Evolutionary conservation across 768 basidiomycete genomes (phyloP), one percentile per base, ranked within the genome.

Genomic region (Boletellus ananas): DNA sequence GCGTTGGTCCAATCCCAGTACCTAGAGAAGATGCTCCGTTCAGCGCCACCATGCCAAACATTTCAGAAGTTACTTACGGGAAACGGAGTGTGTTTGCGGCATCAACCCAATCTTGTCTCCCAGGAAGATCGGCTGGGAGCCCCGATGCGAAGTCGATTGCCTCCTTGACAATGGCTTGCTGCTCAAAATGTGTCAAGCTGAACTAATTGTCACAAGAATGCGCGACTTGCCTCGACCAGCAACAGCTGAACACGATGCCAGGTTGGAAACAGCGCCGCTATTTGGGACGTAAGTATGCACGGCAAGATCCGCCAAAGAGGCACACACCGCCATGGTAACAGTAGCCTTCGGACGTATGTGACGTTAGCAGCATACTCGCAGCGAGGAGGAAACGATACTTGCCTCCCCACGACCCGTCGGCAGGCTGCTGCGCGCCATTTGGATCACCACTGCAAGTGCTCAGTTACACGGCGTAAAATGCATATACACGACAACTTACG

Each of bases 201-300:
- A 37, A 21, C 4, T 17, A 6, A 20, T 27, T 1, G 21, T 13
- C 3, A 11, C 1, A 2, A 7, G 35, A 42, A 34, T 18, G 12
- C 8, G 14, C 1, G 11, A 43, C 47, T 25, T 13, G 52, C 59
- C 43, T 60, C 59, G 12, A 51, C 11, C 17, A 60, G 45, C 43
- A 60, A 6, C 23, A 55, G 0, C n/a, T 50, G 35, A 17, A 54
- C 38, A 40, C 59, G 56, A 12, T 60, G 59, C 59, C 59, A 60
- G n/a, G 59, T 38, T 25, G 59, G 59, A 40, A 60, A 60, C 21
- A 60, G 23, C n/a, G 59, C 48, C 42, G 59, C 59, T 60, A 21
- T 47, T 34, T 14, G n/a, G 17, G 20, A 34, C 37, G 31, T 60
- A 33, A 61, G 31, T 8, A 6, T 13, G 4, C 4, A 11, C 41